Base-by-base conservation (phyloP, 1,284 basidiomycete species). In the Puccinia brachypodii region DNA sequence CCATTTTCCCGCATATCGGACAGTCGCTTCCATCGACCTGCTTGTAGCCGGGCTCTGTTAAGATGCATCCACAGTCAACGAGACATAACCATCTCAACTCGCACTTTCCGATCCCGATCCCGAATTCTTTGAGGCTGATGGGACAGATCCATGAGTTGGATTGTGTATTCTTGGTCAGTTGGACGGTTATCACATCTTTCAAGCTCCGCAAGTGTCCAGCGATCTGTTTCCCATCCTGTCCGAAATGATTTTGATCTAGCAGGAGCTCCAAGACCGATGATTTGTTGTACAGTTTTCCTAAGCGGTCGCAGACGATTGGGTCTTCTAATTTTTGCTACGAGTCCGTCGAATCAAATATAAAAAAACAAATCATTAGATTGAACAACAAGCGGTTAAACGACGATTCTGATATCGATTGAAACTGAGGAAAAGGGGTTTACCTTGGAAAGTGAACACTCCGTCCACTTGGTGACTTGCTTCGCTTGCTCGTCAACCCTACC, bases 251-350 rank as follows among this genome's bases (percentile, higher is more conserved):
- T 9, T 83, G 84, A 68, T 96, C 92, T 33, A 97, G 88, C 47
- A 96, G 89, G 86, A 91, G 95, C 86, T 96, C 94, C 71, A 97
- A 89, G 60, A 97, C 88, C 0, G 94, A 91, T 85, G 95, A 95
- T 86, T 96, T 96, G 87, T 97, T 98, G 86, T 96, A 97, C 1
- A 97, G 88, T 86, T 95, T 95, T 36, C 95, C 95, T 0, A 97
- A 88, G 0, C 91, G 91, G 87, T 94, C 96, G 0, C 94, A 92
- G 0, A 96, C 95, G 16, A 96, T 89, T 0, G 95, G 95, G 83
- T 94, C 91, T 84, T 91, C 90, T 1, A 97, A 89, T n/a, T 91
- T 91, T 83, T 90, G 90, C 94, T 95, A 85, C 16, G 82, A 66
- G 9, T 82, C 75, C 50, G 31, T 38, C 13, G 1, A 31, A 80